These are phyloP conservation scores for Ophiocordyceps camponoti-floridani DNA, from an alignment of 2,329 filamentous ascomycete genomes.

Conservation along the genomic window DNA sequence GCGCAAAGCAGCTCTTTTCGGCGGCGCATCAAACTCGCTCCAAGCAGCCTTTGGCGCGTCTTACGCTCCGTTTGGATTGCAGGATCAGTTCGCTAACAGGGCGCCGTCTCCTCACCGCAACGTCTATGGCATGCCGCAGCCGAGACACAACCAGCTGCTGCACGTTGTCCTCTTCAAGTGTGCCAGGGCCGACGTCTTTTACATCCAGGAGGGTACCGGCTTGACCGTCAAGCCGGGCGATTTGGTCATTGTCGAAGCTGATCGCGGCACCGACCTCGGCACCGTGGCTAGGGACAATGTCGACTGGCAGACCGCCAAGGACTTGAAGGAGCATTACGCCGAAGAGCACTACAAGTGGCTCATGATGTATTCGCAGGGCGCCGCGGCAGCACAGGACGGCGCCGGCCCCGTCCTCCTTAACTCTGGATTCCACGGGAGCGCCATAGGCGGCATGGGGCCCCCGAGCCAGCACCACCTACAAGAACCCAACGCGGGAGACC, in stretches of 20 bases:
- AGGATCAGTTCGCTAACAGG: slow-evolving; percentile 26
- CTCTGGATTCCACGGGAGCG: slow-evolving; percentile 46
- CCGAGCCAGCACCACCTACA: slow-evolving; percentile 56
- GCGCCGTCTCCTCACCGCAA: slow-evolving; percentile 42
- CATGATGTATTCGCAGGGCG: slow-evolving; percentile 92
- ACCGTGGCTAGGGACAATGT: slow-evolving; percentile 82
- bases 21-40: slow-evolving; percentile 8
- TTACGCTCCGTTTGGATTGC: slow-evolving; percentile 28
- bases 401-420: slow-evolving; percentile 44
- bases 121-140: slow-evolving; percentile 42
- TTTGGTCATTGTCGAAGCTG: slow-evolving; percentile 91
- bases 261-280: slow-evolving; percentile 87
- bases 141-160: slow-evolving; percentile 49
- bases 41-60: slow-evolving; percentile 15
- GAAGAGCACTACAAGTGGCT: slow-evolving; percentile 97
- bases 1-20: slow-evolving; percentile 8
- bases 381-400: slow-evolving; percentile 41
- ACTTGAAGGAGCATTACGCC: slow-evolving; percentile 76
- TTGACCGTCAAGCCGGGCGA: slow-evolving; percentile 81
- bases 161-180: slow-evolving; percentile 96
- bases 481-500: slow-evolving; percentile 52
- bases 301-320: slow-evolving; percentile 72
- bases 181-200: slow-evolving; percentile 86
- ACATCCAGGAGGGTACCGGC: slow-evolving; percentile 89
- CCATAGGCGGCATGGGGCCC: slow-evolving; percentile 63